Base-by-base conservation (phyloP, 768 basidiomycete species). In the Coprinopsis marcescibilis region DNA sequence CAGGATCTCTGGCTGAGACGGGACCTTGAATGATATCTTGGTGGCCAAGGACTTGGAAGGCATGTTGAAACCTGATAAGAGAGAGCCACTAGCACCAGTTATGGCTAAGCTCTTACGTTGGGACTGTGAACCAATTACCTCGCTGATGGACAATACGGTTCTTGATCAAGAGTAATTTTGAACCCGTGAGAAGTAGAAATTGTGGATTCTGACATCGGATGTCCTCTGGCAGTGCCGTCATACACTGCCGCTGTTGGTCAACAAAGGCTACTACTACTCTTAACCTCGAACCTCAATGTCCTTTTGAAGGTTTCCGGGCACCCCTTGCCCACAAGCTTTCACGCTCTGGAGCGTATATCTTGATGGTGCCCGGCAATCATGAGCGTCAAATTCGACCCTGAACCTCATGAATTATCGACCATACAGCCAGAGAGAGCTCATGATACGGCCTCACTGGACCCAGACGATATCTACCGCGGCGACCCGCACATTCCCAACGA, bases 401-500 rank as follows among this genome's bases (percentile, higher is more conserved):
- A 42, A 12, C 38, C 33, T 13, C 17, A 2, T 27, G 26, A 10
- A 39, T 29, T 19, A 30, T 41, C 46, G 46, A 29, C 38, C 1
- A 13, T 4, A 15, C n/a, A 38, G 15, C 17, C 30, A 20, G n/a
- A 55, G 58, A 13, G 15, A 21, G n/a, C n/a, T n/a, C n/a, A 26
- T 39, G n/a, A 37, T 43, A 57, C 48, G 55, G 57, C 43, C 65
- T 70, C 34, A n/a, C n/a, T n/a, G n/a, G n/a, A n/a, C n/a, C n/a
- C n/a, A n/a, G 59, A 66, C 26, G 81, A 85, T 57, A 82, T 85
- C 51, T 84, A 80, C 58, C 75, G 82, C 52, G 83, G 81, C 19
- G 67, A 25, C 20, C 67, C 65, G 19, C 68, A 52, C 63, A 13
- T 62, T 61, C 23, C 37, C 58, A 33, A 61, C 68, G 7, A 62